These are phyloP conservation scores for Calonectria multiphialidica DNA, from an alignment of 2,329 filamentous ascomycete species.

Conservation along the genomic window DNA sequence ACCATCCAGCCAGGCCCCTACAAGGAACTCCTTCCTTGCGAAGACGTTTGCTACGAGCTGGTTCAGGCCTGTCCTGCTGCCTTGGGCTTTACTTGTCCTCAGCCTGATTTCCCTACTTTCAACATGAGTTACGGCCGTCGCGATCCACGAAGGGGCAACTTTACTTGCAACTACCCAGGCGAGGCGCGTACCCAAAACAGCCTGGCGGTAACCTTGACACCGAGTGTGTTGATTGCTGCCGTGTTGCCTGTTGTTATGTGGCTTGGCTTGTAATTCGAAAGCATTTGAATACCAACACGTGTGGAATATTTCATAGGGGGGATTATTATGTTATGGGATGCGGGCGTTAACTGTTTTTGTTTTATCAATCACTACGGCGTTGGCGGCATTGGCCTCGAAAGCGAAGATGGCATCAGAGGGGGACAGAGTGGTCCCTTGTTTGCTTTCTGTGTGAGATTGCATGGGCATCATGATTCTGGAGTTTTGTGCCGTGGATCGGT, in stretches of 20 bases:
- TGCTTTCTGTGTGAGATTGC: constrained; percentile 15
- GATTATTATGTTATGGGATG: not conserved
- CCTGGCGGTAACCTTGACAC: constrained; percentile 29
- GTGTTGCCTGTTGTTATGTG: constrained; percentile 32
- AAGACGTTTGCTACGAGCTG: constrained; percentile 87
- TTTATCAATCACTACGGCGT: constrained; percentile 13
- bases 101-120: constrained; percentile 48
- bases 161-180: constrained; percentile 55
- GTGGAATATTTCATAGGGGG: not conserved
- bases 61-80: constrained; percentile 86
- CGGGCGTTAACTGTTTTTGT: constrained; percentile 10
- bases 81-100: constrained; percentile 83
- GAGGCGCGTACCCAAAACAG: constrained; percentile 48
- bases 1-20: constrained; percentile 86
- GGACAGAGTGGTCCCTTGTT: not conserved
- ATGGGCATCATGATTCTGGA: constrained; percentile 3
- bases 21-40: constrained; percentile 91
- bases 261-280: constrained; percentile 32
- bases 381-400: constrained; percentile 4
- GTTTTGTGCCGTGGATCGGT: constrained; percentile 9
- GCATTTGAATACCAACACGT: constrained; percentile 9
- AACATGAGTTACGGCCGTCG: constrained; percentile 51
- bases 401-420: not conserved
- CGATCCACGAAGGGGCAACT: constrained; percentile 32
- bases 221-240: constrained; percentile 30